Conservation (phyloP, 108 stramenopile species). For the Nitzschia sp. region DNA sequence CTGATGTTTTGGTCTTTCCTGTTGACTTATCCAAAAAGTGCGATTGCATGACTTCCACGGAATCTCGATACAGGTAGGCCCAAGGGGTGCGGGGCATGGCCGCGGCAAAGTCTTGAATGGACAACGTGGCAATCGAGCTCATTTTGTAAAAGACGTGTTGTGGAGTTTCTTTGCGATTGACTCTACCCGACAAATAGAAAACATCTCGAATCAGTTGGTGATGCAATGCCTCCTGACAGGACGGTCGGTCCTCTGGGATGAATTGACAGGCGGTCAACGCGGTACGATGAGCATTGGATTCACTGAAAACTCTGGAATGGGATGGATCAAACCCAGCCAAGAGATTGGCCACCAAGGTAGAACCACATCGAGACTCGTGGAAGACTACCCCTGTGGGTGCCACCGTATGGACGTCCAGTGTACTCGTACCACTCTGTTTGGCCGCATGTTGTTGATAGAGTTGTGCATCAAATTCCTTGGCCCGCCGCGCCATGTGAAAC, state of each 20-base stretch:
- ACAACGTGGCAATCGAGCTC: slow-evolving; percentile 66
- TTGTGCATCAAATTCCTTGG: slow-evolving; percentile 41
- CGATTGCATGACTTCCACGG: slow-evolving; percentile 87
- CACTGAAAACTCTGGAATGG: slow-evolving; percentile 73
- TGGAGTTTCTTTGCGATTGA: slow-evolving; percentile 14
- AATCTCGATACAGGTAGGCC: slow-evolving; percentile 90
- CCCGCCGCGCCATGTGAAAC: slow-evolving; percentile 33
- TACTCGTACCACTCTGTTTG: slow-evolving; percentile 15
- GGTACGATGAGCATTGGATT: slow-evolving; percentile 60
- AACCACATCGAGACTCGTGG: slow-evolving; percentile 92
- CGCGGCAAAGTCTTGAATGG: slow-evolving; percentile 51
- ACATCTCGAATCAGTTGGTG: slow-evolving; percentile 62
- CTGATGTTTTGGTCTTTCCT: background rate
- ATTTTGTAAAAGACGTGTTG: slow-evolving; percentile 91
- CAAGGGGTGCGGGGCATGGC: slow-evolving; percentile 86
- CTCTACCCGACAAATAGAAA: slow-evolving; percentile 72
- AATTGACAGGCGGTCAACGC: slow-evolving; percentile 58
- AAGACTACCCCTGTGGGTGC: slow-evolving; percentile 82
- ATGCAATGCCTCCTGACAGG: slow-evolving; percentile 41
- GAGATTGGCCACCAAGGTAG: slow-evolving; percentile 89
- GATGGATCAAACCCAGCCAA: slow-evolving; percentile 71
- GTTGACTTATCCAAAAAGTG: slow-evolving; percentile 39
- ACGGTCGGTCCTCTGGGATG: background rate
- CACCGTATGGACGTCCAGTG: slow-evolving; percentile 17
- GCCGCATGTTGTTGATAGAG: slow-evolving; percentile 16